Evolutionary conservation across 164 flowering plant genomes (phyloP).

Genomic region (Sedum album): DNA sequence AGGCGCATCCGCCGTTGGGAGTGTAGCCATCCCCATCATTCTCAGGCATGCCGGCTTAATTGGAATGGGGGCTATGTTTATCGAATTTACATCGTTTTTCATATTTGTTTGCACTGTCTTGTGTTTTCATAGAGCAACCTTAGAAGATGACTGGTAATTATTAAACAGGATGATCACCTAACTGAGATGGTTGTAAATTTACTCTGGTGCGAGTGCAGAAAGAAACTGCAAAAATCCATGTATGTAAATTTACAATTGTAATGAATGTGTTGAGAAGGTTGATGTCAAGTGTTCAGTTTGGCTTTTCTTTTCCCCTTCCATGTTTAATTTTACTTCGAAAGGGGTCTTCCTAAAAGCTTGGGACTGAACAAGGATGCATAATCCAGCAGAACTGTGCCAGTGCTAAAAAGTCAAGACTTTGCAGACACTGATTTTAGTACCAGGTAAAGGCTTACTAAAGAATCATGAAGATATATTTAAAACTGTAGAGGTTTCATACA

Average conservation of each 20-base stretch:
- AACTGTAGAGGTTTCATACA: no score
- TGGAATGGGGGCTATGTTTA: constrained; percentile 82
- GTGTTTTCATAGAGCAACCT: constrained; percentile 86
- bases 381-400: no score
- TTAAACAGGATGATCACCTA: not conserved
- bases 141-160: constrained; percentile 87
- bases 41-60: constrained; percentile 83
- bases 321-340: no score
- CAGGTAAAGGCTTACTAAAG: no score
- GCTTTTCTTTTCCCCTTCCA: not conserved
- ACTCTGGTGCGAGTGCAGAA: not conserved
- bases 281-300: not conserved
- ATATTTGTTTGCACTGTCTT: constrained; percentile 85
- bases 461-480: no score
- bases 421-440: no score
- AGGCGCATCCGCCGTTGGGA: constrained; percentile 91
- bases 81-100: constrained; percentile 79
- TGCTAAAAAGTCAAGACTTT: no score
- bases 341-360: no score
- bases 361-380: no score
- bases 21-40: constrained; percentile 90
- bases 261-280: not conserved
- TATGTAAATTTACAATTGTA: not conserved
- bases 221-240: not conserved
- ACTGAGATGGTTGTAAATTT: not conserved